phyloP scores from a whole-genome alignment of 371 early-diverging fungal species.

The Sporodiniella umbellata region DNA sequence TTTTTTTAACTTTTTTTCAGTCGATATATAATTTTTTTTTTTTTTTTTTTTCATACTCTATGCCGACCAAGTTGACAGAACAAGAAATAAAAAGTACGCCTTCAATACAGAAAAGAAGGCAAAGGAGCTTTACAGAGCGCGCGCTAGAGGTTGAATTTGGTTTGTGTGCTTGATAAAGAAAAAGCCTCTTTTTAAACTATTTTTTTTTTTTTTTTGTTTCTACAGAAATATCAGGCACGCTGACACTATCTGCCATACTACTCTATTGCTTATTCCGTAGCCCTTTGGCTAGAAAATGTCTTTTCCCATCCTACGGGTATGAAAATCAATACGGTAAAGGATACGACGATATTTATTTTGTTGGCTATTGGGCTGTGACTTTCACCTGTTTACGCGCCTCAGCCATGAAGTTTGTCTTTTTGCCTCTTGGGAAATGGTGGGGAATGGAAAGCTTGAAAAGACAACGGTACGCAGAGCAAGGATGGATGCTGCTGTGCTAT shows the following conservation, averaged over 20 bases:
- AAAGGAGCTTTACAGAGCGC: background rate
- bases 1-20: background rate
- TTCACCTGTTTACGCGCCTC: conserved; percentile 68
- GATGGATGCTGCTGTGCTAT: conserved; percentile 54
- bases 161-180: background rate
- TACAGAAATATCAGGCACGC: background rate
- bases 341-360: conserved; percentile 54
- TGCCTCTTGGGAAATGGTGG: conserved; percentile 50
- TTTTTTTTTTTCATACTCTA: background rate
- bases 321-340: conserved; percentile 27
- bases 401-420: conserved; percentile 57
- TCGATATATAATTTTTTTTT: background rate
- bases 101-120: background rate
- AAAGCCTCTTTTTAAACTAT: background rate
- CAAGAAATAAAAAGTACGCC: background rate
- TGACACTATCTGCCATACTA: background rate
- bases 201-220: background rate
- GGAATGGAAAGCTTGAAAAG: conserved; percentile 53
- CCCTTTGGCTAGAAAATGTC: background rate
- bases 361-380: conserved; percentile 63
- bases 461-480: conserved; percentile 69
- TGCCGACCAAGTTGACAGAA: background rate
- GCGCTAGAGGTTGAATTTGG: conserved; percentile 1
- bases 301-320: background rate
- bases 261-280: background rate